These are phyloP conservation scores for Leccinum arenicola DNA, from an alignment of 768 basidiomycete genomes.

Conservation along the genomic window DNA sequence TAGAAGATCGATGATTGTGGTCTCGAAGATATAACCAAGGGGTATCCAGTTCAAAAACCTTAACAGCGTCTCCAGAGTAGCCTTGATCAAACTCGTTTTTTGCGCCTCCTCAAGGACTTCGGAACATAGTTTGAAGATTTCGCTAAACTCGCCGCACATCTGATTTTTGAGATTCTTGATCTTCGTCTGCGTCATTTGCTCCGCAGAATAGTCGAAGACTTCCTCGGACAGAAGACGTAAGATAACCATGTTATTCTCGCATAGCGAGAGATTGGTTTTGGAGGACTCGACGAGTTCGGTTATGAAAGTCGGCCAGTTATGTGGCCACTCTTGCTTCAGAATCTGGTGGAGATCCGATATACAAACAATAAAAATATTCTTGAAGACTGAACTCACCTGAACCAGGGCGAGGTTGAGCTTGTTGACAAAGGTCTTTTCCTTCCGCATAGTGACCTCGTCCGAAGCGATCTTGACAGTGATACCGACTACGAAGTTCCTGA, in stretches of 20 bases:
- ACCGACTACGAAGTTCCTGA: constrained; percentile 94
- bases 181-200: constrained; percentile 97
- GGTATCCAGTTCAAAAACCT: constrained; percentile 99
- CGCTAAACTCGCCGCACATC: constrained; percentile 96
- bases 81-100: constrained; percentile 91
- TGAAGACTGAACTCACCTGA: constrained; percentile 52
- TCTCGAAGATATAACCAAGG: constrained; percentile 97
- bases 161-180: constrained; percentile 97
- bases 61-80: constrained; percentile 90
- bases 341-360: constrained; percentile 52
- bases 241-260: constrained; percentile 99
- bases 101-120: constrained; percentile 97
- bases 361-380: background rate
- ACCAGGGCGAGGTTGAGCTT: constrained; percentile 97
- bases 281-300: constrained; percentile 96
- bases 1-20: constrained; percentile 91
- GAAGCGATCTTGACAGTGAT: constrained; percentile 91
- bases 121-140: constrained; percentile 96
- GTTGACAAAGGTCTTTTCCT: constrained; percentile 92
- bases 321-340: constrained; percentile 99
- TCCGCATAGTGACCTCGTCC: constrained; percentile 82
- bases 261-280: constrained; percentile 91
- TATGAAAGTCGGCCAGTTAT: constrained; percentile 98
- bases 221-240: constrained; percentile 96
- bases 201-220: constrained; percentile 97